Base-by-base conservation (phyloP, 2,329 filamentous ascomycete species). In the Diaporthe nobilis region DNA sequence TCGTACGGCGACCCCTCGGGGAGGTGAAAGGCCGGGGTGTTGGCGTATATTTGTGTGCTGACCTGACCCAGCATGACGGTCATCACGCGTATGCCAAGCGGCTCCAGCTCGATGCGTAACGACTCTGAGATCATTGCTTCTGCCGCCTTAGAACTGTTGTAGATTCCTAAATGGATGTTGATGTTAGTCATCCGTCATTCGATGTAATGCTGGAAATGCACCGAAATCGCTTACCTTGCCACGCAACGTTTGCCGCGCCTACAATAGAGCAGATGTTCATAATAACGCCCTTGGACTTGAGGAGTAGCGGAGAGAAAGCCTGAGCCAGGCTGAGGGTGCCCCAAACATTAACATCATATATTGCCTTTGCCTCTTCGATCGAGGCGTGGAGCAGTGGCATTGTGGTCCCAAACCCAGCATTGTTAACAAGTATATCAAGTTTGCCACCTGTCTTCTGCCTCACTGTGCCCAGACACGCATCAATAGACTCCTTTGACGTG, bases 201-300 rank as follows among this genome's bases (percentile, higher is more conserved):
- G 9, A 3, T 20, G 20, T 58, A 3, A 39, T 4, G 4, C 2
- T n/a, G 10, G 34, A 10, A 25, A 25, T 20, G 15, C 20, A 47
- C 17, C 28, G 20, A 20, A 1, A 70, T 8, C 22, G 5, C 60
- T 20, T 31, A 74, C 63, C 58, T 53, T 65, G 55, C 71, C 72
- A 74, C 8, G 28, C 28, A 31, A 31, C 28, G 28, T 31, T 53
- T 65, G 55, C 71, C 72, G 71, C 8, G 25, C 61, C 61, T 2
- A 65, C 87, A 17, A 88, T 84, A 44, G 88, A 90, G 13, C 88
- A 88, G 71, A 90, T 87, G 81, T 90, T 90, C 82, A 90, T 81
- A 78, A 91, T 86, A 7, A 90, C 83, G 0, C 89, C 89, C 31
- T 84, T 84, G 0, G 88, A 84, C 34, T 85, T 81, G 58, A 90